A percentile compares a stretch with the other conserved stretches of the same genome.
These are phyloP conservation scores for Chalara sp. DNA, from an alignment of 2,329 filamentous ascomycete species.

Conservation along the genomic window DNA sequence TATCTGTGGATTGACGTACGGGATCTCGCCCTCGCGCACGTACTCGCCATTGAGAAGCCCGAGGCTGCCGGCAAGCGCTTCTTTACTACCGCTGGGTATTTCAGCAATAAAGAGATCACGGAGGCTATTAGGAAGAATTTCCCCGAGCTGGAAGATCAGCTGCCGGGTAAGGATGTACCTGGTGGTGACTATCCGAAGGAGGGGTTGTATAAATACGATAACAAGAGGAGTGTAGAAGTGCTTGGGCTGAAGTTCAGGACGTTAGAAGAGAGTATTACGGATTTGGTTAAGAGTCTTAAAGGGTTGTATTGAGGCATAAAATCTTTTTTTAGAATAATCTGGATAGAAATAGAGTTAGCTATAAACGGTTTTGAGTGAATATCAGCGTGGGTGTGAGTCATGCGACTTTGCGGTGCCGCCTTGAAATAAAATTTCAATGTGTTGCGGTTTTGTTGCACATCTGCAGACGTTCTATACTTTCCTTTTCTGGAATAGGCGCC, in stretches of 20 bases:
- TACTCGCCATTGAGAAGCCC: constrained; percentile 49
- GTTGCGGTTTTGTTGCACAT: too few relatives aligned
- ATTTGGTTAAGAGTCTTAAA: constrained; percentile 42
- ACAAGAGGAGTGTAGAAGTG: constrained; percentile 44
- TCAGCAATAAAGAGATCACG: constrained; percentile 52
- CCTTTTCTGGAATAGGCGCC: too few relatives aligned
- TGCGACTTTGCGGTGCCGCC: too few relatives aligned
- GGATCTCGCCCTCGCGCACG: constrained; percentile 56
- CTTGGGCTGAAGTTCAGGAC: constrained; percentile 53
- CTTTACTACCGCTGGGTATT: constrained; percentile 54
- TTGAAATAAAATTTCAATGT: too few relatives aligned
- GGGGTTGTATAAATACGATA: constrained; percentile 50
- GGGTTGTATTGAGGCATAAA: too few relatives aligned
- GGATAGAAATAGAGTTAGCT: too few relatives aligned
- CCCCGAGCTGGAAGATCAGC: constrained; percentile 40
- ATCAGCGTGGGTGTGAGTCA: too few relatives aligned
- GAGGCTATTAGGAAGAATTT: constrained; percentile 49
- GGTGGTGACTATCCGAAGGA: constrained; percentile 27
- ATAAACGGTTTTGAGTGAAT: too few relatives aligned
- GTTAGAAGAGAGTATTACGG: constrained; percentile 52
- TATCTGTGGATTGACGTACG: constrained; percentile 55
- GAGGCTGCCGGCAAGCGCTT: constrained; percentile 56
- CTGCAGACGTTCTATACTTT: too few relatives aligned
- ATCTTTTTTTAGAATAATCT: too few relatives aligned
- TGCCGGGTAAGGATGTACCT: constrained; percentile 37